Base-by-base conservation (phyloP, 2,329 filamentous ascomycete genomes). In the Xylaria sp. region DNA sequence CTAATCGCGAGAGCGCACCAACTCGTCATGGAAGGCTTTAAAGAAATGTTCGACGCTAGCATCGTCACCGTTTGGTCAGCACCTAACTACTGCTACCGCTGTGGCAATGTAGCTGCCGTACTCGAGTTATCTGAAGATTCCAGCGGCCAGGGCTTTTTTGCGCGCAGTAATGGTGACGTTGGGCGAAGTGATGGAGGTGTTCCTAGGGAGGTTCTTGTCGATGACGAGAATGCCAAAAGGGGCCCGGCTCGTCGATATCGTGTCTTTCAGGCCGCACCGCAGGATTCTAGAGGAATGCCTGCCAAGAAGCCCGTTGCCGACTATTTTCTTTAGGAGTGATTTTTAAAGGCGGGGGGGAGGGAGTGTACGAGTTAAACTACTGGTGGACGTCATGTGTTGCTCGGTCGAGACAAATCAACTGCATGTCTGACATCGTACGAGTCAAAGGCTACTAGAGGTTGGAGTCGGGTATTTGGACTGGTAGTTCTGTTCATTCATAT, bases 11-110 rank as follows among this genome's bases (percentile, higher is more conserved):
- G 96, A 62, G 96, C 96, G 0, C 96, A 99, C 77, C 96, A 99
- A 79, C 89, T 99, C 25, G 96, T 99, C 71, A 99, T 98, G 96
- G 96, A 99, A 79, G 96, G 96, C 0, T 99, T 97, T 80, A 98
- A 98, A 81, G 96, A 98, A 79, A 98, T 98, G 94, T 99, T 98
- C 76, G 93, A 97, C 77, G 91, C 90, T 15, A 93, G 90, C 54
- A 97, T 99, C 70, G 96, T 98, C 47, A 99, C 96, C 0, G 96
- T 99, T n/a, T 99, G 96, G 95, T 96, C 92, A 0, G 94, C 94
- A 10, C 94, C 94, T 0, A 97, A 97, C 79, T 97, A 97, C 83
- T 97, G 94, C 82, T 97, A 97, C 81, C 89, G 93, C 70, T 97
- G 94, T 76, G 94, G 94, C 61, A 98, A 98, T 75, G 94, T 99